Percentiles rank a stretch among this genome's conserved stretches.
phyloP scores from a whole-genome alignment of 345 rosid genomes.

The Salix brachista region DNA sequence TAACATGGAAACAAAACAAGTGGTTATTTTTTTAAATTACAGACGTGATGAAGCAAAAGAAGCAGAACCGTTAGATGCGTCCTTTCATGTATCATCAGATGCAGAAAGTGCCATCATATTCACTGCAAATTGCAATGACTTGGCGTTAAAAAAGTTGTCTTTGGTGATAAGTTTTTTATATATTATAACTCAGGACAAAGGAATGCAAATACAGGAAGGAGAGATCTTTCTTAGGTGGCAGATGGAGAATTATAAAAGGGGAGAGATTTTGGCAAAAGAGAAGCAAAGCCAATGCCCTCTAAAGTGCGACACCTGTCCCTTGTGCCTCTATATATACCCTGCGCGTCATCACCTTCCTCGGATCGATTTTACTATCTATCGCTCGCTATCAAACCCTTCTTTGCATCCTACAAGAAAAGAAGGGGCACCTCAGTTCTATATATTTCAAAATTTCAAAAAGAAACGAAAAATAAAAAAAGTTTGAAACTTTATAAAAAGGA shows the following conservation, averaged over 20 bases:
- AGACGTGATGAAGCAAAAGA: slow-evolving; percentile 22
- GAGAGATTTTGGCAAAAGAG: slow-evolving; percentile 6
- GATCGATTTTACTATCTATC: neutral
- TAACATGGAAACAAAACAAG: slow-evolving; percentile 21
- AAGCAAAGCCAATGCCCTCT: slow-evolving; percentile 19
- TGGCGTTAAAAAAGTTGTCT: slow-evolving; percentile 22
- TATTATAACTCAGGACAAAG: neutral
- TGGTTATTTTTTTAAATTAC: slow-evolving; percentile 13
- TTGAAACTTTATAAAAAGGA: neutral
- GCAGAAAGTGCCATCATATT: slow-evolving; percentile 34
- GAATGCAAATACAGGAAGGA: neutral
- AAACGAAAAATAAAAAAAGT: neutral
- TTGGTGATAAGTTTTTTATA: neutral
- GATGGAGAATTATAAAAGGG: slow-evolving; percentile 1
- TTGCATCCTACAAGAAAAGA: neutral
- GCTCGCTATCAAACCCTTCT: slow-evolving; percentile 10
- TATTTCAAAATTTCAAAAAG: neutral
- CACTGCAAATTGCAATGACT: slow-evolving; percentile 44
- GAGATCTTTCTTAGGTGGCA: neutral
- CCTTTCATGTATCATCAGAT: slow-evolving; percentile 37
- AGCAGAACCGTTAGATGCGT: slow-evolving; percentile 19
- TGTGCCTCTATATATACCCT: slow-evolving; percentile 24
- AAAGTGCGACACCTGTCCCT: slow-evolving; percentile 44
- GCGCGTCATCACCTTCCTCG: slow-evolving; percentile 32
- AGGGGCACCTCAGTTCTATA: neutral